Evolutionary conservation across 208 protist species (phyloP).

Genomic region (Vickermania spadyakhi): DNA sequence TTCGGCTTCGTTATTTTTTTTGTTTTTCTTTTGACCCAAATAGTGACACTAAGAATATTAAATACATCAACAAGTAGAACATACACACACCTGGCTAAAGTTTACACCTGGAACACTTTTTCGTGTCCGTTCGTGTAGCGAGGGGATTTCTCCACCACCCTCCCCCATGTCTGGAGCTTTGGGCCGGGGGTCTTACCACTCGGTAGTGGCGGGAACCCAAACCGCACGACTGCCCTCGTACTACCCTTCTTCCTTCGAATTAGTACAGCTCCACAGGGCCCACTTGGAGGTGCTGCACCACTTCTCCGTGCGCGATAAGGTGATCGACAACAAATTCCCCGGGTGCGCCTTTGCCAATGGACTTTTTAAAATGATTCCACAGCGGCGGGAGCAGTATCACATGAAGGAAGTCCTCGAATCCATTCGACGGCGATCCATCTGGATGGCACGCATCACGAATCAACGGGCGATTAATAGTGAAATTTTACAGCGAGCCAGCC

Average conservation of each 20-base stretch:
- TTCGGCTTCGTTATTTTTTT: too few relatives aligned
- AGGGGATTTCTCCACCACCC: constrained; percentile 99
- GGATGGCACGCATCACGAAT: constrained; percentile 69
- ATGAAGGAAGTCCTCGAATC: constrained; percentile 65
- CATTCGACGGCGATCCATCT: constrained; percentile 73
- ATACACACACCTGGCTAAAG: too few relatives aligned
- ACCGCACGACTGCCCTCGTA: constrained; percentile 44
- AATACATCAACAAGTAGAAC: neutral
- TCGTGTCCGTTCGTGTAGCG: too few relatives aligned
- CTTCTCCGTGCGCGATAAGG: constrained; percentile 76
- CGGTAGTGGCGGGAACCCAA: constrained; percentile 58
- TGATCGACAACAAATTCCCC: constrained; percentile 90
- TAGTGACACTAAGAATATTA: constrained; percentile 1
- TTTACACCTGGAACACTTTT: too few relatives aligned
- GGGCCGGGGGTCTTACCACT: constrained; percentile 73
- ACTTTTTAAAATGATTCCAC: constrained; percentile 82
- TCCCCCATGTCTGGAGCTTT: constrained; percentile 77
- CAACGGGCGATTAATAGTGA: constrained; percentile 71
- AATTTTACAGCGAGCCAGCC: constrained; percentile 26
- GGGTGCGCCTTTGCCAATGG: constrained; percentile 66
- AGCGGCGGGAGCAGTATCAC: constrained; percentile 65
- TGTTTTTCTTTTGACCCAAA: too few relatives aligned
- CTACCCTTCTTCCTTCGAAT: constrained; percentile 62
- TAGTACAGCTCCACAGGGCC: constrained; percentile 70
- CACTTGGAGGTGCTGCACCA: constrained; percentile 58